Evolutionary conservation across 805 yeast species (phyloP).

Genomic region (Kuraishia borneana): DNA sequence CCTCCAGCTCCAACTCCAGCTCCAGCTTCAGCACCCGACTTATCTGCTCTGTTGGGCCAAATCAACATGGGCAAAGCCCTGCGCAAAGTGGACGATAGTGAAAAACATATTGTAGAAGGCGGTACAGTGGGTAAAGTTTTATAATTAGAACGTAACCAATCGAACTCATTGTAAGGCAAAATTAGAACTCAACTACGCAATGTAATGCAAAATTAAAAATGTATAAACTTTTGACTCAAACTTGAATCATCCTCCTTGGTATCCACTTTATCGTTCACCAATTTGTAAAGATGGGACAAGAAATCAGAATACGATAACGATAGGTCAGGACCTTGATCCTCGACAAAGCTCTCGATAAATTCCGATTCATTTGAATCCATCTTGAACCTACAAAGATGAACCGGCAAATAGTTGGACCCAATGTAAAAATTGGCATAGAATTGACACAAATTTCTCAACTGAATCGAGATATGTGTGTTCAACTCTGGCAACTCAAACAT

Average conservation of each 20-base stretch:
- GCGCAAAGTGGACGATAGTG: slow-evolving; percentile 36
- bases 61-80: slow-evolving; percentile 41
- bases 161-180: too few species aligned
- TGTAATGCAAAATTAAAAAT: neutral
- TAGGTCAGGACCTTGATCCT: slow-evolving; percentile 53
- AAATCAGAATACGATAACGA: slow-evolving; percentile 55
- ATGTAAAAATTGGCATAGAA: slow-evolving; percentile 34
- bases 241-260: neutral
- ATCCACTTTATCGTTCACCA: slow-evolving; percentile 38
- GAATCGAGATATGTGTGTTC: slow-evolving; percentile 56
- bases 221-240: slow-evolving; percentile 1
- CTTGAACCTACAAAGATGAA: slow-evolving; percentile 55
- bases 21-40: slow-evolving; percentile 20
- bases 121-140: slow-evolving; percentile 41
- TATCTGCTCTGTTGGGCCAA: slow-evolving; percentile 45
- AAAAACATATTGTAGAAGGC: slow-evolving; percentile 33
- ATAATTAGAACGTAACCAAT: slow-evolving; percentile 5
- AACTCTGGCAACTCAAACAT: slow-evolving; percentile 56
- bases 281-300: slow-evolving; percentile 55
- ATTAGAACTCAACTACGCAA: too few species aligned
- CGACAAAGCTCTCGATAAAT: slow-evolving; percentile 54
- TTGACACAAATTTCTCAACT: slow-evolving; percentile 53
- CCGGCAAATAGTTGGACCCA: slow-evolving; percentile 28
- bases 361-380: slow-evolving; percentile 47
- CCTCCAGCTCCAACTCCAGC: slow-evolving; percentile 33